Percentiles rank a stretch among this genome's conserved stretches.
Evolutionary conservation across 306 rosid species (phyloP).

Genomic region (Ormosia semicastrata): DNA sequence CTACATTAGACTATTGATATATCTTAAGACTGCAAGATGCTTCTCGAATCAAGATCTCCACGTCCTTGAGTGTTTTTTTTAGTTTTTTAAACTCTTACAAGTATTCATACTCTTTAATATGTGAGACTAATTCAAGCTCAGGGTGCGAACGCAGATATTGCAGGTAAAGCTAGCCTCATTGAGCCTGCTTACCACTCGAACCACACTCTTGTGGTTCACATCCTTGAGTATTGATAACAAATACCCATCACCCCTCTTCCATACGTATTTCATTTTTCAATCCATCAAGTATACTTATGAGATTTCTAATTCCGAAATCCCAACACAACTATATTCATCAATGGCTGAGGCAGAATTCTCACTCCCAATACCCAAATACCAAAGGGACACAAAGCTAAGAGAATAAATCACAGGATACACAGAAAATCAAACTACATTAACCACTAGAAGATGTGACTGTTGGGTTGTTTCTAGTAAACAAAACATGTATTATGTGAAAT

Average conservation of each 20-base stretch:
- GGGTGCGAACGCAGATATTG: too few species aligned
- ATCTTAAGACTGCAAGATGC: too few species aligned
- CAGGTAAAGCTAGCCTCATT: too few species aligned
- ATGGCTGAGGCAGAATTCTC: neutral
- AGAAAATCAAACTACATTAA: conserved; percentile 33
- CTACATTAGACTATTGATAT: too few species aligned
- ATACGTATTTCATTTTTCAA: neutral
- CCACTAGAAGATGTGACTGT: conserved; percentile 12
- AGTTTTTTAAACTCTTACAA: too few species aligned
- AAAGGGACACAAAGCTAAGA: conserved; percentile 8
- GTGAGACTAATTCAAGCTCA: too few species aligned
- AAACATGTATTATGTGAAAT: conserved; percentile 29
- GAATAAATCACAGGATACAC: conserved; percentile 21
- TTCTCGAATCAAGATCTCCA: too few species aligned
- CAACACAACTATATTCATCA: neutral
- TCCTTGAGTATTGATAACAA: neutral
- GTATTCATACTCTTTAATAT: too few species aligned
- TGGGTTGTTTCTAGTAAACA: conserved; percentile 36
- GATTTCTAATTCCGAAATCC: conserved; percentile 1
- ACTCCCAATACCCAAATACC: neutral
- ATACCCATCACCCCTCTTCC: neutral
- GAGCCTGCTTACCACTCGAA: neutral
- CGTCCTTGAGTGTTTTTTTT: too few species aligned
- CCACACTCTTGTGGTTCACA: neutral
- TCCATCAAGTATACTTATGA: conserved; percentile 13